phyloP scores from a whole-genome alignment of 805 yeast species.

The Sungouiozyma ichnusensis region DNA sequence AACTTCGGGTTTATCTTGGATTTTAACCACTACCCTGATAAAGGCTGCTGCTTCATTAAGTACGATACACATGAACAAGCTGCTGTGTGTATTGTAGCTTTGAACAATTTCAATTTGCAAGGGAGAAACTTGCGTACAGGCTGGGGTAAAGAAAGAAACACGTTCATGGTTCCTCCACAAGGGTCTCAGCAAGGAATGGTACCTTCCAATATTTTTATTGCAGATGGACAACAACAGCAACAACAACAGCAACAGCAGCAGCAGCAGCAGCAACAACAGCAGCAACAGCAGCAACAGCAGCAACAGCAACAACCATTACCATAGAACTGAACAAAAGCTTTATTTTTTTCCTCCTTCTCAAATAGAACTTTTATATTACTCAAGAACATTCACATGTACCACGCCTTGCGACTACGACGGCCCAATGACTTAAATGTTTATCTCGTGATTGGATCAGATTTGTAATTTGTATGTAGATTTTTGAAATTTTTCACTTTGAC shows the following conservation, averaged over 20 bases:
- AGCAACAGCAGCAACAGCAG: conserved; percentile 5
- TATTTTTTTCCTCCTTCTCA: background rate
- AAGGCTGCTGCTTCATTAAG: conserved; percentile 80
- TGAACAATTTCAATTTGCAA: conserved; percentile 56
- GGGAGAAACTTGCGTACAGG: conserved; percentile 76
- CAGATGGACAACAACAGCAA: conserved; percentile 4
- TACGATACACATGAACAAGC: conserved; percentile 84
- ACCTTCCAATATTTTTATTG: conserved; percentile 4
- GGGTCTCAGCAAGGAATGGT: conserved; percentile 8
- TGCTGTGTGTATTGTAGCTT: conserved; percentile 74
- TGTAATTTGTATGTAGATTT: background rate
- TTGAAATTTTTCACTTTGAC: background rate
- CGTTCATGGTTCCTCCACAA: conserved; percentile 23
- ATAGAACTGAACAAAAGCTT: background rate
- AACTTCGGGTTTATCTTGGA: conserved; percentile 77
- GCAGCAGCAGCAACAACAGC: conserved; percentile 5
- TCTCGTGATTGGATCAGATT: background rate
- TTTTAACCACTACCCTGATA: conserved; percentile 68
- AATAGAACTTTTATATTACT: background rate
- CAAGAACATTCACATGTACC: background rate
- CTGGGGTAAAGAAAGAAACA: conserved; percentile 65
- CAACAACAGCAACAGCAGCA: conserved; percentile 6
- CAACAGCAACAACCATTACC: conserved; percentile 6
- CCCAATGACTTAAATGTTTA: background rate
- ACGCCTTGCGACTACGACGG: no score